Percentiles rank a stretch among this genome's conserved stretches.
Conservation (phyloP, 1,284 basidiomycete species). For the Trametes pubescens region DNA sequence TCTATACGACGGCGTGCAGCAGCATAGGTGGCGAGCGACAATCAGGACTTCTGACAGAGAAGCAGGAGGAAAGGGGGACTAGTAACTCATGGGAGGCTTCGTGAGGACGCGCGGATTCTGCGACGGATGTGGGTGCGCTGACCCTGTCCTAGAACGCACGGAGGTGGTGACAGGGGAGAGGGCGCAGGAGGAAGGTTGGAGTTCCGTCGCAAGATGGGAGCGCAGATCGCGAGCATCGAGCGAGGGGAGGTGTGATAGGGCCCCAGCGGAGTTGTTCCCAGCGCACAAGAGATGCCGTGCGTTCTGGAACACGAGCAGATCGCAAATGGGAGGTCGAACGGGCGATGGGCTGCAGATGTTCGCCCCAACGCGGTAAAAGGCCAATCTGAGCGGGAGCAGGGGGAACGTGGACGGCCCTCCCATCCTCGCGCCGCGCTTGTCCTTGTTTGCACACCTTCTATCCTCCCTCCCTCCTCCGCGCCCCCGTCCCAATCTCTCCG, state of each 20-base stretch:
- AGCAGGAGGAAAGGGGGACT: slow-evolving; percentile 12
- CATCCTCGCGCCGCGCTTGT: slow-evolving; percentile 35
- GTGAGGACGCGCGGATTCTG: slow-evolving; percentile 15
- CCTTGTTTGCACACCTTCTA: slow-evolving; percentile 37
- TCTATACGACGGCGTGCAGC: slow-evolving; percentile 17
- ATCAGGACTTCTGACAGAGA: slow-evolving; percentile 25
- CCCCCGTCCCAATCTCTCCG: slow-evolving; percentile 25
- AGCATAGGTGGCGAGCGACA: slow-evolving; percentile 9
- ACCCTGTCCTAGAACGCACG: slow-evolving; percentile 20
- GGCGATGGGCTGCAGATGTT: slow-evolving; percentile 20
- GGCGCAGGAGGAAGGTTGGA: slow-evolving; percentile 18
- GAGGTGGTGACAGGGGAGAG: slow-evolving; percentile 9
- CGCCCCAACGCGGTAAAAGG: slow-evolving; percentile 18
- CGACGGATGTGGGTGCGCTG: slow-evolving; percentile 20
- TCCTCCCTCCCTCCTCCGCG: slow-evolving; percentile 21
- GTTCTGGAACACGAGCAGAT: slow-evolving; percentile 29
- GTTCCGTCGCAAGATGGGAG: slow-evolving; percentile 21
- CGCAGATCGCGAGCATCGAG: slow-evolving; percentile 29
- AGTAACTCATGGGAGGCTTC: slow-evolving; percentile 25
- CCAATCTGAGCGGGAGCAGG: not conserved
- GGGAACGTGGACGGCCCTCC: slow-evolving; percentile 10
- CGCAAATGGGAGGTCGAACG: slow-evolving; percentile 10
- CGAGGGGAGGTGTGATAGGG: slow-evolving; percentile 27
- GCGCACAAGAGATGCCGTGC: slow-evolving; percentile 26
- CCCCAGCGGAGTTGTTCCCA: slow-evolving; percentile 23